These are phyloP conservation scores for Omphalotus olearius DNA, from an alignment of 1,284 basidiomycete genomes.

Conservation along the genomic window DNA sequence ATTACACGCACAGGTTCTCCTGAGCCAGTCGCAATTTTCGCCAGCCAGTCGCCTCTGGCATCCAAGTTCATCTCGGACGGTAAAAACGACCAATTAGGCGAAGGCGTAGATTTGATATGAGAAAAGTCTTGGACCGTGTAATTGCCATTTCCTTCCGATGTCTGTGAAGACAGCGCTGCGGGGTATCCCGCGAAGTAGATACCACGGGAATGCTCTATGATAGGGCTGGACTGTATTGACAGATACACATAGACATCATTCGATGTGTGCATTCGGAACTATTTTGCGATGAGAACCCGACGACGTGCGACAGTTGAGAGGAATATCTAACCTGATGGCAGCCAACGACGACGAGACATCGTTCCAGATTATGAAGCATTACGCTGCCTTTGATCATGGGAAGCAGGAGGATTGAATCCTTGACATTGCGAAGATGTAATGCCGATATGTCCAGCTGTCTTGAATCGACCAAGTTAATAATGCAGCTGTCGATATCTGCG, in stretches of 20 bases:
- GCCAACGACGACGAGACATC: conserved; percentile 61
- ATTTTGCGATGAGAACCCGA: background rate
- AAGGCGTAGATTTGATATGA: conserved; percentile 67
- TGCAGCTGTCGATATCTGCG: conserved; percentile 54
- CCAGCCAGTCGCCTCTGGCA: background rate
- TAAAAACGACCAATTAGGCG: conserved; percentile 65
- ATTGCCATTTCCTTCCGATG: conserved; percentile 21
- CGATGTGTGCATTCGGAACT: conserved; percentile 83
- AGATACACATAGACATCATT: conserved; percentile 57
- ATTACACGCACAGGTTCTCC: too few relatives aligned
- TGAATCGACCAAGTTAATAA: conserved; percentile 54
- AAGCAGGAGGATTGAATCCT: conserved; percentile 56
- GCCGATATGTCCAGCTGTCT: conserved; percentile 40
- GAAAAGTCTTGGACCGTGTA: conserved; percentile 73
- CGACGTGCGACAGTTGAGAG: background rate
- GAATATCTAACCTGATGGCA: conserved; percentile 59
- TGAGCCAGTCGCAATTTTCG: too few relatives aligned
- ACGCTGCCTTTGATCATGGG: conserved; percentile 65
- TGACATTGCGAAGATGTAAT: conserved; percentile 57
- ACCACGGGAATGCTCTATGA: conserved; percentile 66
- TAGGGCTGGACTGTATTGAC: conserved; percentile 60
- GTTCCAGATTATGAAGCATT: conserved; percentile 56
- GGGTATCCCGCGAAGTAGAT: conserved; percentile 65
- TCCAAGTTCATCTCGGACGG: background rate
- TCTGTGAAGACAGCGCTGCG: conserved; percentile 16